These are phyloP conservation scores for Cynara cardunculus DNA, from an alignment of 129 eudicot genomes.

Conservation along the genomic window DNA sequence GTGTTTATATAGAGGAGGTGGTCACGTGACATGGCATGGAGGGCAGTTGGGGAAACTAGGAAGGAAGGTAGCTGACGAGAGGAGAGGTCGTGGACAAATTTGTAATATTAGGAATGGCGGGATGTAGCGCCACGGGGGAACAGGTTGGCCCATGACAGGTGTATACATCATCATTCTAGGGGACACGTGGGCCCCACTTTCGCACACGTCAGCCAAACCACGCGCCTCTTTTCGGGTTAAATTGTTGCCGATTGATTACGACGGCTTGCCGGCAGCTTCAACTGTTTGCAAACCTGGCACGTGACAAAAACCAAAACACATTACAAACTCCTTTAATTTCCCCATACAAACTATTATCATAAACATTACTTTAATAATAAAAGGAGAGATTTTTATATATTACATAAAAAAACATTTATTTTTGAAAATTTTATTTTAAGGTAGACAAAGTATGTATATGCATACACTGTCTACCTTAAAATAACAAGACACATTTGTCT, in stretches of 20 bases:
- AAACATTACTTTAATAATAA: background rate
- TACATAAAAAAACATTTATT: too few species aligned
- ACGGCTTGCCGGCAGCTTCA: constrained; percentile 58
- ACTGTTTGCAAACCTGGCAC: constrained; percentile 39
- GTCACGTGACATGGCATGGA: constrained; percentile 49
- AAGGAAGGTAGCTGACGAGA: constrained; percentile 34
- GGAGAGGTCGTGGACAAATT: constrained; percentile 32
- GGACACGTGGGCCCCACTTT: constrained; percentile 32
- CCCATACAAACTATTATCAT: background rate
- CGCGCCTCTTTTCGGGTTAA: constrained; percentile 45
- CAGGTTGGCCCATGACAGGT: constrained; percentile 44
- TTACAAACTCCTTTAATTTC: background rate
- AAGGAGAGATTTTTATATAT: too few species aligned
- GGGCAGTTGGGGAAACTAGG: constrained; percentile 23
- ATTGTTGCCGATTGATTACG: constrained; percentile 48
- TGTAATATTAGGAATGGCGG: constrained; percentile 20
- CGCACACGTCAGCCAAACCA: constrained; percentile 42
- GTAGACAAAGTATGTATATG: too few species aligned
- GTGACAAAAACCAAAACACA: constrained; percentile 18
- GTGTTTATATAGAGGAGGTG: constrained; percentile 26
- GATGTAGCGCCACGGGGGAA: constrained; percentile 27
- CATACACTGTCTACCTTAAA: too few species aligned
- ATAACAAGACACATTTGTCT: background rate
- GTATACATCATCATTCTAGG: constrained; percentile 10
- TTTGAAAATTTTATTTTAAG: too few species aligned